Evolutionary conservation across 2,329 filamentous ascomycete species (phyloP).

Genomic region (Trichoderma semiorbis): DNA sequence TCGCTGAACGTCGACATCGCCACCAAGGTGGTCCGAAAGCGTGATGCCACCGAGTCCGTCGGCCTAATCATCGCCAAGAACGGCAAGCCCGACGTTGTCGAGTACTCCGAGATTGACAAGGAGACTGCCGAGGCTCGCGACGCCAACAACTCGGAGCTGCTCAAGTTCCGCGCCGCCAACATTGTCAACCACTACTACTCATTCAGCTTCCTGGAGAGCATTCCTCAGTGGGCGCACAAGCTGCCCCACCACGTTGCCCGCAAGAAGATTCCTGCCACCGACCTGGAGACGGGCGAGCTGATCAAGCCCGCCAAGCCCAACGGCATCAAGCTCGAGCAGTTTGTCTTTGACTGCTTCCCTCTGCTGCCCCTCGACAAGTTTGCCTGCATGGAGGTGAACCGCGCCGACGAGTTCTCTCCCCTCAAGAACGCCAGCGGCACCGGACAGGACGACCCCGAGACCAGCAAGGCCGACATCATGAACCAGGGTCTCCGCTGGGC

Average conservation of each 20-base stretch:
- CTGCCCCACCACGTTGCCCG: constrained; percentile 93
- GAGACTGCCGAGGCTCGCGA: constrained; percentile 88
- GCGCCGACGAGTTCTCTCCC: constrained; percentile 97
- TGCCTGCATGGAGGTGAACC: constrained; percentile 90
- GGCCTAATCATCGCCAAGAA: constrained; percentile 94
- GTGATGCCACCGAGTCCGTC: constrained; percentile 91
- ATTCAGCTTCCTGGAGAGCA: constrained; percentile 84
- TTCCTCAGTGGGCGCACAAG: constrained; percentile 79
- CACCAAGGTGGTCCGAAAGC: constrained; percentile 99
- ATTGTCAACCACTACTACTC: constrained; percentile 99
- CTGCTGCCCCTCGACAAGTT: constrained; percentile 83
- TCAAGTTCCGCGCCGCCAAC: constrained; percentile 97
- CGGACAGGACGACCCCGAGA: constrained; percentile 90
- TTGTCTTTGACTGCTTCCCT: constrained; percentile 98
- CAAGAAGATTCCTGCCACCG: constrained; percentile 94
- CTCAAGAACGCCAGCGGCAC: constrained; percentile 86
- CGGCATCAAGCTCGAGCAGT: constrained; percentile 98
- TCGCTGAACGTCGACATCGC: constrained; percentile 89
- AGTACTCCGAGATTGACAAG: constrained; percentile 95
- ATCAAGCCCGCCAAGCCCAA: constrained; percentile 94
- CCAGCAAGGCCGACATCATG: constrained; percentile 87
- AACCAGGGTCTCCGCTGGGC: constrained; percentile 84
- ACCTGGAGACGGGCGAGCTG: constrained; percentile 71
- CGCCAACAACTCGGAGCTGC: constrained; percentile 70
- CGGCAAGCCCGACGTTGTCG: constrained; percentile 92